Evolutionary conservation across 2,329 filamentous ascomycete genomes (phyloP).

Genomic region (Verticillium klebahnii): DNA sequence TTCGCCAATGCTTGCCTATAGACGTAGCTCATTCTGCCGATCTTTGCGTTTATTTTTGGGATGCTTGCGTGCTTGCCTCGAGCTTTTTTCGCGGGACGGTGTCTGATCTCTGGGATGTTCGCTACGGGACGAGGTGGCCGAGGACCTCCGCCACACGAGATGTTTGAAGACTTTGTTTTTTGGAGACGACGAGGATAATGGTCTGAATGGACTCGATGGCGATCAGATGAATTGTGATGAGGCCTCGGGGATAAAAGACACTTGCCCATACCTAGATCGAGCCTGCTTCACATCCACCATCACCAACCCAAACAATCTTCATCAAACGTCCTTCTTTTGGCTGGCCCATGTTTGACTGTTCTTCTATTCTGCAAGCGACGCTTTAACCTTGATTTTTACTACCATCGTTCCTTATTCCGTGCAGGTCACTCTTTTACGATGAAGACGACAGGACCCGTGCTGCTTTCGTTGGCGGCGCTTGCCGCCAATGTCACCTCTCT

Average conservation of each 20-base stretch:
- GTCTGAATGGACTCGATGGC: not conserved
- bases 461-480: constrained; percentile 11
- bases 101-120: not conserved
- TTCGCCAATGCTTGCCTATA: not conserved
- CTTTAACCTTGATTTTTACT: not conserved
- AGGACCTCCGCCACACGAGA: not conserved
- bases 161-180: not conserved
- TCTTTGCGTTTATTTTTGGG: not conserved
- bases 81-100: not conserved
- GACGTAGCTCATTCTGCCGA: not conserved
- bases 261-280: not conserved
- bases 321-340: not conserved
- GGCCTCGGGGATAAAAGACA: not conserved
- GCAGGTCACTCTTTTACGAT: constrained; percentile 7
- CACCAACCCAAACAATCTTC: not conserved
- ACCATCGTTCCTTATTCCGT: not conserved
- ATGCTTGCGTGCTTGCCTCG: not conserved
- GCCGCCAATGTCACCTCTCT: constrained; percentile 12
- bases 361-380: not conserved
- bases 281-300: not conserved
- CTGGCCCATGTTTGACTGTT: not conserved
- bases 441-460: constrained; percentile 9
- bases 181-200: not conserved
- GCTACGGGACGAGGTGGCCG: not conserved
- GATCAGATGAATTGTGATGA: not conserved